Conservation (phyloP, 148 eudicot species). For the Rhododendron henanense region DNA sequence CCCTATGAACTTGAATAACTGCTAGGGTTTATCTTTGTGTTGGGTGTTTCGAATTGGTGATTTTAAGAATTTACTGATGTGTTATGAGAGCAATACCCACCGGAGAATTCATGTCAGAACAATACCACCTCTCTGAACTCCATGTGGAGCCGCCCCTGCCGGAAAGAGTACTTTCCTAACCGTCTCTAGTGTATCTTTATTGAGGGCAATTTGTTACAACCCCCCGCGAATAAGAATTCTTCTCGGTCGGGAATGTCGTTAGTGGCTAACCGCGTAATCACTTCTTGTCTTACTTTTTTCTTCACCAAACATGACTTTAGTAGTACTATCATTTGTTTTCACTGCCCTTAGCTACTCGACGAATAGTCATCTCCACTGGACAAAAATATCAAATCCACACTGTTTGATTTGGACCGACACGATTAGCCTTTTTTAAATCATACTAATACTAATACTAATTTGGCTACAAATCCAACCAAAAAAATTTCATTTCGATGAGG, state of each 20-base stretch:
- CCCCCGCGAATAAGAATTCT: neutral
- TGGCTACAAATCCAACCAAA: neutral
- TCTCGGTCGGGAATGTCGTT: neutral
- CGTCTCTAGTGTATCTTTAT: too few species aligned
- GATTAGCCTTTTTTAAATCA: neutral
- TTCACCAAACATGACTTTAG: too few species aligned
- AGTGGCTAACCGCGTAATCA: neutral
- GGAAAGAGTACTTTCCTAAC: too few species aligned
- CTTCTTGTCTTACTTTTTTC: too few species aligned
- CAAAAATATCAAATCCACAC: neutral
- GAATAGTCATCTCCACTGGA: neutral
- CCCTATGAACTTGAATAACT: too few species aligned
- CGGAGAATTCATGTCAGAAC: too few species aligned
- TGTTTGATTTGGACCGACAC: neutral
- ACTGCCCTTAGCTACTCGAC: neutral
- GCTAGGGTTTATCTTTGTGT: too few species aligned
- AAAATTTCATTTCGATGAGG: neutral
- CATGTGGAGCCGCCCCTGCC: too few species aligned
- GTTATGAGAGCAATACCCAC: too few species aligned
- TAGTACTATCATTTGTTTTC: neutral
- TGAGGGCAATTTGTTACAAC: neutral
- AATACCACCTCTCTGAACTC: too few species aligned
- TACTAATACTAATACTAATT: neutral
- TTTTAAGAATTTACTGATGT: too few species aligned
- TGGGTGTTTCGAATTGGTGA: too few species aligned